These are phyloP conservation scores for Trichoderma endophyticum DNA, from an alignment of 2,329 filamentous ascomycete genomes.

Conservation along the genomic window DNA sequence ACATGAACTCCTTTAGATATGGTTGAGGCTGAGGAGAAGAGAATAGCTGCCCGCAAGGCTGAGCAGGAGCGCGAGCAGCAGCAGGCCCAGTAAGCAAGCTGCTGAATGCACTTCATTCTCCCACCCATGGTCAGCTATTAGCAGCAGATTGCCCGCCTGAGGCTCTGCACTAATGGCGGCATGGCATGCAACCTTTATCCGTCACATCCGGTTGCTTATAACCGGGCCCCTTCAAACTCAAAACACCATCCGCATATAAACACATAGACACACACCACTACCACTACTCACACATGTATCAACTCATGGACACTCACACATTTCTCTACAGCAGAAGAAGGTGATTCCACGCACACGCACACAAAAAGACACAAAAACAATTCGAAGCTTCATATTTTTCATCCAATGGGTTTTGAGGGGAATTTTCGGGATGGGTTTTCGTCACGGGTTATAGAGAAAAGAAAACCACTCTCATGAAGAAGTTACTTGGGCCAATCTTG, in stretches of 20 bases:
- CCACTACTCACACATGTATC: not conserved
- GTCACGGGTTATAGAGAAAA: constrained; percentile 11
- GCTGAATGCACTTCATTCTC: constrained; percentile 5
- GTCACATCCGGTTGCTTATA: not conserved
- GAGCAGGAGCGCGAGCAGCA: constrained; percentile 20
- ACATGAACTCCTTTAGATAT: constrained; percentile 55
- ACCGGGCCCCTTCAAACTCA: not conserved
- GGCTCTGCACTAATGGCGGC: constrained; percentile 1
- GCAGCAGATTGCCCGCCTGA: not conserved
- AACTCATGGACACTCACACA: constrained; percentile 1
- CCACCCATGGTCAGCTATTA: constrained; percentile 1
- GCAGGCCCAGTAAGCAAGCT: constrained; percentile 17
- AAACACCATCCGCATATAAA: not conserved
- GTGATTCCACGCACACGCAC: not conserved
- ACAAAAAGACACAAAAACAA: not conserved
- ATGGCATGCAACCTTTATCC: constrained; percentile 3
- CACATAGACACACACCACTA: not conserved
- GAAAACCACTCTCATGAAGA: not conserved
- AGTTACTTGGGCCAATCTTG: not conserved
- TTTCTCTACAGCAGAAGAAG: not conserved
- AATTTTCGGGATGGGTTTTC: not conserved
- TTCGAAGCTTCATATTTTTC: not conserved
- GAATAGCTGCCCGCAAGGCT: constrained; percentile 43
- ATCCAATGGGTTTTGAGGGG: not conserved
- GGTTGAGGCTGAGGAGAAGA: constrained; percentile 74